These are phyloP conservation scores for Abrus pulchellus DNA, from an alignment of 306 rosid genomes.

Conservation along the genomic window DNA sequence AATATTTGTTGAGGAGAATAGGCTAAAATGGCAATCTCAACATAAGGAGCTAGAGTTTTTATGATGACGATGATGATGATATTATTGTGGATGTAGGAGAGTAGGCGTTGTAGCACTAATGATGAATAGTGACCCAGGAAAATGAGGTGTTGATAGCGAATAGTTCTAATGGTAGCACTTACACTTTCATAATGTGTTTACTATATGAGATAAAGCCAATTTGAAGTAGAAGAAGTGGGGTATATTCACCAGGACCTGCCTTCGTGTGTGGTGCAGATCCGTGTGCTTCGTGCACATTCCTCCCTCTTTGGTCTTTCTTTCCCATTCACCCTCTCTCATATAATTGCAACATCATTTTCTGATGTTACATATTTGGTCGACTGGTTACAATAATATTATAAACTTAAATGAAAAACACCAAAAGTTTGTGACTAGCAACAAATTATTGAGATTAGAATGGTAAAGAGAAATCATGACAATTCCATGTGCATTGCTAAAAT, in stretches of 20 bases:
- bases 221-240: slow-evolving; percentile 40
- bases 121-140: slow-evolving; percentile 33
- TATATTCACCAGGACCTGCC: slow-evolving; percentile 18
- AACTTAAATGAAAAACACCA: background rate
- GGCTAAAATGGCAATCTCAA: slow-evolving; percentile 24
- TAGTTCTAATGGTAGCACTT: slow-evolving; percentile 1
- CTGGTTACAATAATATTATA: background rate
- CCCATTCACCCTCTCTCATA: slow-evolving; percentile 1
- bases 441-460: slow-evolving; percentile 9
- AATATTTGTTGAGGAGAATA: slow-evolving; percentile 35
- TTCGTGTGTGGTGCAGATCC: slow-evolving; percentile 35
- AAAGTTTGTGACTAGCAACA: slow-evolving; percentile 21
- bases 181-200: background rate
- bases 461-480: slow-evolving; percentile 1
- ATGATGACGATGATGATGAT: slow-evolving; percentile 14
- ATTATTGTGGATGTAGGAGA: slow-evolving; percentile 31
- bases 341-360: slow-evolving; percentile 51
- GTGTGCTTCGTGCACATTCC: slow-evolving; percentile 31
- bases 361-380: slow-evolving; percentile 46
- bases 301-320: background rate
- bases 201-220: slow-evolving; percentile 25
- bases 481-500: slow-evolving; percentile 25
- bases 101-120: slow-evolving; percentile 29
- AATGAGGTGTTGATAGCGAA: slow-evolving; percentile 36
- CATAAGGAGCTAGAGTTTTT: slow-evolving; percentile 16